Conservation (phyloP, 805 yeast species). For the Starmerella bombi region DNA sequence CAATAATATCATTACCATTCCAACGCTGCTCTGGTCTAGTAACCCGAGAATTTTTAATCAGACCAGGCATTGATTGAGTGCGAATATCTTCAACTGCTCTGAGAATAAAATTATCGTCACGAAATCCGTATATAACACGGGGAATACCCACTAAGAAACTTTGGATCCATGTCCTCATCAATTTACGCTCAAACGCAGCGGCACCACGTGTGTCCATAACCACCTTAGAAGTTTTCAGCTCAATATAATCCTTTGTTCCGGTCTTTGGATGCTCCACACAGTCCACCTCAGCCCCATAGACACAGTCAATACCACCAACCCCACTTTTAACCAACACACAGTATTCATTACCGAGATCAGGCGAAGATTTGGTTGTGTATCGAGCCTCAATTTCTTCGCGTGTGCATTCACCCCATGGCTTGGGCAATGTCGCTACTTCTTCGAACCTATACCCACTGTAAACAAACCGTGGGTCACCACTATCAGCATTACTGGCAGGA, state of each 20-base stretch:
- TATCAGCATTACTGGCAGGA: not conserved
- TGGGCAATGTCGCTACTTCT: constrained; percentile 47
- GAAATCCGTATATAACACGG: constrained; percentile 70
- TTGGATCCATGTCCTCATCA: constrained; percentile 83
- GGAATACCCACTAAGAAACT: constrained; percentile 78
- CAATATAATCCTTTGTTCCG: constrained; percentile 44
- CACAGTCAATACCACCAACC: constrained; percentile 53
- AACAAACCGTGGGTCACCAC: constrained; percentile 17
- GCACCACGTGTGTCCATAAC: constrained; percentile 47
- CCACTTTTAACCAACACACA: constrained; percentile 74
- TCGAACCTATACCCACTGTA: constrained; percentile 69
- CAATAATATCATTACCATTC: constrained; percentile 64
- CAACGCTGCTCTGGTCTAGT: constrained; percentile 27
- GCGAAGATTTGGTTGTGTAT: constrained; percentile 37
- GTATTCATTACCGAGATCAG: constrained; percentile 60
- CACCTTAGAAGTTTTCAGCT: constrained; percentile 58
- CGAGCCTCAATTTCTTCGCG: constrained; percentile 59
- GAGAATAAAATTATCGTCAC: constrained; percentile 58
- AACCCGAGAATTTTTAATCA: constrained; percentile 20
- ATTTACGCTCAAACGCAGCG: constrained; percentile 68
- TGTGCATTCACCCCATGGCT: constrained; percentile 60
- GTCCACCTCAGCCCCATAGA: constrained; percentile 85
- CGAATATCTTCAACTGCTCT: constrained; percentile 58
- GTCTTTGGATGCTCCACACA: constrained; percentile 71
- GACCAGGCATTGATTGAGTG: constrained; percentile 61